phyloP scores from a whole-genome alignment of 805 yeast genomes.

The Kregervanrija fluxuum region DNA sequence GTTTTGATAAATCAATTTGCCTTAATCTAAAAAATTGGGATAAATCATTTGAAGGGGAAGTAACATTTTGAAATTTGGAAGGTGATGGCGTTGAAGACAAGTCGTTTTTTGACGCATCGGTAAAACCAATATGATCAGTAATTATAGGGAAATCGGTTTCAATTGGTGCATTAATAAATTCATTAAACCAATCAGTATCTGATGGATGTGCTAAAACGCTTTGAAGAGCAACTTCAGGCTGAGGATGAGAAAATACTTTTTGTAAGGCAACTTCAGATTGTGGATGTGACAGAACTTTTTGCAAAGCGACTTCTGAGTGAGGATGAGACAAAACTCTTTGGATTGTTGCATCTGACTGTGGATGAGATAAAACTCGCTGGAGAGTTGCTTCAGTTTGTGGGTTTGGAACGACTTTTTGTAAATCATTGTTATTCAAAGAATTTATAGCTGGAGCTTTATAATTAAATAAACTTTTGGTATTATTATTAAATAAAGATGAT shows the following conservation, averaged over 20 bases:
- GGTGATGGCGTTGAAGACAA: slow-evolving; percentile 26
- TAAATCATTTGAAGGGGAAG: slow-evolving; percentile 34
- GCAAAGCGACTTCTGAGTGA: slow-evolving; percentile 10
- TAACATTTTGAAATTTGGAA: neutral
- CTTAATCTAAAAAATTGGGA: slow-evolving; percentile 56
- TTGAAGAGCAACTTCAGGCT: slow-evolving; percentile 9
- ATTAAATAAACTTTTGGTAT: neutral
- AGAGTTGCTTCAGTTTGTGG: neutral
- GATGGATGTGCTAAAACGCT: slow-evolving; percentile 9
- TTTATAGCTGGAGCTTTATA: slow-evolving; percentile 3
- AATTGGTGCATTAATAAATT: slow-evolving; percentile 60
- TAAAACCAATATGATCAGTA: slow-evolving; percentile 55
- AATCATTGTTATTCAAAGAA: neutral
- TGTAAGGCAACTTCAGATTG: slow-evolving; percentile 12
- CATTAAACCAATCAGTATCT: slow-evolving; percentile 57
- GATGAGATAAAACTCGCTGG: slow-evolving; percentile 12
- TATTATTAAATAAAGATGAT: no score
- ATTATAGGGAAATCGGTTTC: slow-evolving; percentile 48
- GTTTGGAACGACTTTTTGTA: neutral
- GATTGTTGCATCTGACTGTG: slow-evolving; percentile 10
- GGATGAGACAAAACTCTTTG: slow-evolving; percentile 14
- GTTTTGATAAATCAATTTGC: slow-evolving; percentile 58
- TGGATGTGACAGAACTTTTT: slow-evolving; percentile 13
- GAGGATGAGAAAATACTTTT: slow-evolving; percentile 14
- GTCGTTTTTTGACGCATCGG: slow-evolving; percentile 29